These are phyloP conservation scores for Lavandula angustifolia DNA, from an alignment of 257 asterid genomes.

Conservation along the genomic window DNA sequence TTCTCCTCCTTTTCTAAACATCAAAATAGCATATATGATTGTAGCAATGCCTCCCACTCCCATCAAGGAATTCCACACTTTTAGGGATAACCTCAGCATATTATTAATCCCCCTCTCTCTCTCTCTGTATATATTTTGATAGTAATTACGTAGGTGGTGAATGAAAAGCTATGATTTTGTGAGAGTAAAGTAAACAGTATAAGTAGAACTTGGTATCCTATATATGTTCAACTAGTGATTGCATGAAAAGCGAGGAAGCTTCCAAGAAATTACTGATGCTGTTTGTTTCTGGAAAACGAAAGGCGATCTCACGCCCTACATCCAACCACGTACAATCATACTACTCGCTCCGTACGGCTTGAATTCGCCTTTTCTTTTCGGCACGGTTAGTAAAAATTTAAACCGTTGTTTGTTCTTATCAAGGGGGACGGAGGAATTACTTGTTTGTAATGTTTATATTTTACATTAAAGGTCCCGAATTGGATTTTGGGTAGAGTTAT, in stretches of 20 bases:
- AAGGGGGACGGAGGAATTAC: too few relatives aligned
- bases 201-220: neutral
- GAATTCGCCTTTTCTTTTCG: too few relatives aligned
- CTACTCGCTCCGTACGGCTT: too few relatives aligned
- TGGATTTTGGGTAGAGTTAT: too few relatives aligned
- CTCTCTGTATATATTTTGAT: too few relatives aligned
- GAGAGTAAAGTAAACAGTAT: too few relatives aligned
- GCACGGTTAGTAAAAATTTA: too few relatives aligned
- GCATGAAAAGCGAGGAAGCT: conserved; percentile 38
- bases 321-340: neutral
- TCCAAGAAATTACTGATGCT: conserved; percentile 41
- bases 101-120: conserved; percentile 25
- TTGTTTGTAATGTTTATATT: too few relatives aligned
- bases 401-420: too few relatives aligned
- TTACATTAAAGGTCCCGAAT: too few relatives aligned
- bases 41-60: conserved; percentile 46
- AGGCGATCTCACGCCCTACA: neutral
- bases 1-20: conserved; percentile 41
- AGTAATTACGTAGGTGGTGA: neutral
- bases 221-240: conserved; percentile 3
- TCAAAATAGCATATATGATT: conserved; percentile 41
- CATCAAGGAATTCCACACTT: conserved; percentile 41
- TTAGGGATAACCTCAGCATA: conserved; percentile 38
- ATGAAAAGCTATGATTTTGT: neutral
- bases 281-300: conserved; percentile 25